phyloP scores from a whole-genome alignment of 2,329 filamentous ascomycete species.

The Colletotrichum musicola region DNA sequence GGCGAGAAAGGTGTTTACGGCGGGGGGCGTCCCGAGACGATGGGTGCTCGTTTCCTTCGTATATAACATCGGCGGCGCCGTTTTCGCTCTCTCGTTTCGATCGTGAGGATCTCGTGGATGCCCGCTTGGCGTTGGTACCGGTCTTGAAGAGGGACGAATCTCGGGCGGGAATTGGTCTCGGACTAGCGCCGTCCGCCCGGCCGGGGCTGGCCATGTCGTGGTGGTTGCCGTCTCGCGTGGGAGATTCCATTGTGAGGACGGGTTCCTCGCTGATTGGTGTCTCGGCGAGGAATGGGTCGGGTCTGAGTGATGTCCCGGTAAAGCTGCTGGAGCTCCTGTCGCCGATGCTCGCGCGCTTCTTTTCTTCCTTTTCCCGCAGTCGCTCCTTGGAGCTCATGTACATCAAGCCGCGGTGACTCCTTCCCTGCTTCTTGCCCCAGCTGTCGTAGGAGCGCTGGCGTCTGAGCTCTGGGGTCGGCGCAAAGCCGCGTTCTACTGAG shows the following conservation, averaged over 20 bases:
- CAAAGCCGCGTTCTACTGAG: slow-evolving; percentile 70
- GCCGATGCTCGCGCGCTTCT: slow-evolving; percentile 65
- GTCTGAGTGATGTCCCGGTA: slow-evolving; percentile 52
- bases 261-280: slow-evolving; percentile 69
- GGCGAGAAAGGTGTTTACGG: slow-evolving; percentile 43
- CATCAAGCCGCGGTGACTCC: slow-evolving; percentile 71
- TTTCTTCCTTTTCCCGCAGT: slow-evolving; percentile 74
- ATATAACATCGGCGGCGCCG: slow-evolving; percentile 54
- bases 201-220: slow-evolving; percentile 43
- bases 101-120: slow-evolving; percentile 62
- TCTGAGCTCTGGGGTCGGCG: slow-evolving; percentile 57
- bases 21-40: slow-evolving; percentile 35
- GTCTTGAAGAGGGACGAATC: slow-evolving; percentile 77
- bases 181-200: slow-evolving; percentile 54
- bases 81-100: slow-evolving; percentile 63
- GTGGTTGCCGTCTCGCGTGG: slow-evolving; percentile 41
- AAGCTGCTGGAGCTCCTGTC: slow-evolving; percentile 55
- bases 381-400: slow-evolving; percentile 81
- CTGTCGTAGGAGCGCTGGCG: slow-evolving; percentile 70
- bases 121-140: slow-evolving; percentile 64
- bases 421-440: slow-evolving; percentile 69
- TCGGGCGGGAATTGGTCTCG: slow-evolving; percentile 71
- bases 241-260: slow-evolving; percentile 44
- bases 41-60: slow-evolving; percentile 54
- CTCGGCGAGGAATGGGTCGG: slow-evolving; percentile 65